These are phyloP conservation scores for Kodamaea kakaduensis DNA, from an alignment of 805 yeast species.

Conservation along the genomic window DNA sequence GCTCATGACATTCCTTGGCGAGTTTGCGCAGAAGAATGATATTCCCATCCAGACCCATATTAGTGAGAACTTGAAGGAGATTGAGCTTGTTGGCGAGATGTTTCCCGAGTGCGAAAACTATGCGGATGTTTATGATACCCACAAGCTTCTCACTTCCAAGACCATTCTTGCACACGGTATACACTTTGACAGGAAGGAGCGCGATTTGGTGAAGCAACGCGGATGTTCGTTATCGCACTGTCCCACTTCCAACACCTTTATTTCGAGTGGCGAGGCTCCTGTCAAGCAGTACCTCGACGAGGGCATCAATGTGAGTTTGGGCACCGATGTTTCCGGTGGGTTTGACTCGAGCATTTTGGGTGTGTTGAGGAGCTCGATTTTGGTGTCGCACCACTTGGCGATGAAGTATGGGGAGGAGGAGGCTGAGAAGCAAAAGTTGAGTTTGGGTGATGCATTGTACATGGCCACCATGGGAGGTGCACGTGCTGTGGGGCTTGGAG, in stretches of 20 bases:
- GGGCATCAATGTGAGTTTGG: constrained; percentile 69
- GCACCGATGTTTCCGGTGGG: constrained; percentile 44
- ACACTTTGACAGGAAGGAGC: constrained; percentile 66
- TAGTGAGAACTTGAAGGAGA: constrained; percentile 75
- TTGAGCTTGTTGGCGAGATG: constrained; percentile 63
- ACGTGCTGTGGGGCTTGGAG: constrained; percentile 54
- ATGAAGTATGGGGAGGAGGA: constrained; percentile 19
- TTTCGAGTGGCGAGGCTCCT: constrained; percentile 88
- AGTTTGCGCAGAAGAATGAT: constrained; percentile 42
- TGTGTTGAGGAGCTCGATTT: constrained; percentile 29
- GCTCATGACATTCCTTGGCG: constrained; percentile 61
- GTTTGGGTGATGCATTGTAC: constrained; percentile 68
- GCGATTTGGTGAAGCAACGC: constrained; percentile 48
- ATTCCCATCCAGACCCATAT: constrained; percentile 87
- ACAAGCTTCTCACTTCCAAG: constrained; percentile 53
- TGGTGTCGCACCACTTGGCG: constrained; percentile 40
- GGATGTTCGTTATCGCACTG: constrained; percentile 84
- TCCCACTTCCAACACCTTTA: constrained; percentile 84
- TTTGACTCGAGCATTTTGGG: constrained; percentile 37
- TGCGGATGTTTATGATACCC: constrained; percentile 71
- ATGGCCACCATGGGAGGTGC: constrained; percentile 93
- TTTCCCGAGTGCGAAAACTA: constrained; percentile 72
- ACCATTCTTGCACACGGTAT: constrained; percentile 90
- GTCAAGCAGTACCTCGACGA: constrained; percentile 61
- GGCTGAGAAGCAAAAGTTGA: constrained; percentile 40